A percentile compares a stretch with the other conserved stretches of the same genome.
phyloP scores from a whole-genome alignment of 1,284 basidiomycete genomes.

The Chondrostereum purpureum region DNA sequence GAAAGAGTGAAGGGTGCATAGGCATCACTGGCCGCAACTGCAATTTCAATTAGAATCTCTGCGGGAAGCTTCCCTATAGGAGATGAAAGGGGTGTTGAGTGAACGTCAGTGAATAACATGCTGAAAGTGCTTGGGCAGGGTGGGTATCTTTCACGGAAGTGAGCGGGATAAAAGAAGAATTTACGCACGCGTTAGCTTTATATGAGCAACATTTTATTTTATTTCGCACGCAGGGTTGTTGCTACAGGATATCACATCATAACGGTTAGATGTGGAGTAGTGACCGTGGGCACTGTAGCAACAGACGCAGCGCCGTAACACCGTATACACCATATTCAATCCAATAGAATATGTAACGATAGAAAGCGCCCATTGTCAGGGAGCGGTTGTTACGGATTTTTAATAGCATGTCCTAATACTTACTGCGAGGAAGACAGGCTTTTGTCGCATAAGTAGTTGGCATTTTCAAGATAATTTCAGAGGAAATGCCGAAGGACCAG shows the following conservation, averaged over 20 bases:
- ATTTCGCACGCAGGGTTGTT: neutral
- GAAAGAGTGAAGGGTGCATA: constrained; percentile 42
- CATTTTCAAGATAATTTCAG: too few species aligned
- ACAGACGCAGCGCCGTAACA: too few species aligned
- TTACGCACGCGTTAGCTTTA: neutral
- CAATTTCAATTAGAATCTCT: constrained; percentile 60
- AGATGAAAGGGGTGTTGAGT: neutral
- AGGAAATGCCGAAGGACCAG: too few species aligned
- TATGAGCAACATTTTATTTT: neutral
- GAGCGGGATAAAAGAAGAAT: neutral
- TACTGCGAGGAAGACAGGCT: too few species aligned
- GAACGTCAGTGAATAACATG: neutral
- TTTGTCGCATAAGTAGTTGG: too few species aligned
- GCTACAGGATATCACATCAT: neutral
- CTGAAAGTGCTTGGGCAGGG: neutral
- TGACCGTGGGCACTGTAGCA: too few species aligned
- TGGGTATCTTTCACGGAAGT: neutral
- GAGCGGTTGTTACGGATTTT: too few species aligned
- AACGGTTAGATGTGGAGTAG: too few species aligned
- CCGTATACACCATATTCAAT: too few species aligned
- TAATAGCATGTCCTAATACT: too few species aligned
- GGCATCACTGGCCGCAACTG: constrained; percentile 35
- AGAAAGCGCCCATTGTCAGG: too few species aligned
- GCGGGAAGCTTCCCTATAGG: constrained; percentile 37
- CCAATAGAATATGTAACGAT: too few species aligned